These are phyloP conservation scores for Calonectria hawksworthii DNA, from an alignment of 2,329 filamentous ascomycete species.

Conservation along the genomic window DNA sequence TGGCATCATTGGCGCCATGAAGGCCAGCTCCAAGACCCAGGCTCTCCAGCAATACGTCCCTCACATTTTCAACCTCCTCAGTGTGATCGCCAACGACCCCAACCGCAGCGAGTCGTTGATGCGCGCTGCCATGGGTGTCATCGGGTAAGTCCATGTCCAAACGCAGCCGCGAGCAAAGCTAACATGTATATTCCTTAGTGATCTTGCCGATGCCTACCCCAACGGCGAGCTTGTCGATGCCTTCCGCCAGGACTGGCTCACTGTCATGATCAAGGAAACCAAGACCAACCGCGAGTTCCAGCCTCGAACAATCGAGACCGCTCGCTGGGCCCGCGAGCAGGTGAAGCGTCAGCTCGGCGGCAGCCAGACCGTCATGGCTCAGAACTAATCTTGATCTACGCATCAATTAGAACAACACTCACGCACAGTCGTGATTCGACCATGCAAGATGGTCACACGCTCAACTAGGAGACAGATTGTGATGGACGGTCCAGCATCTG, in stretches of 20 bases:
- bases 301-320: constrained; percentile 89
- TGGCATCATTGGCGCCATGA: constrained; percentile 95
- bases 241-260: constrained; percentile 94
- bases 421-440: neutral
- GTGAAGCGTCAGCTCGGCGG: constrained; percentile 89
- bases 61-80: constrained; percentile 89
- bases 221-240: constrained; percentile 86
- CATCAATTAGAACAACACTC: neutral
- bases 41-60: constrained; percentile 83
- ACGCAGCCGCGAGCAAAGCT: constrained; percentile 12
- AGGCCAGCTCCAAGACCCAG: constrained; percentile 80
- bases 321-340: constrained; percentile 96
- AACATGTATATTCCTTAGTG: constrained; percentile 66
- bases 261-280: constrained; percentile 90
- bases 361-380: constrained; percentile 63
- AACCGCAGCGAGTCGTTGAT: constrained; percentile 94
- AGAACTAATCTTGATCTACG: constrained; percentile 52
- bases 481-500: neutral
- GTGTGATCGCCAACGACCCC: constrained; percentile 82
- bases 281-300: constrained; percentile 90
- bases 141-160: constrained; percentile 76
- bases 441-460: neutral
- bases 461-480: constrained; percentile 7
- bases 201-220: constrained; percentile 94
- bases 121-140: constrained; percentile 95